Evolutionary conservation across 108 stramenopile genomes (phyloP).

Genomic region (Aurantiochytrium sp.): DNA sequence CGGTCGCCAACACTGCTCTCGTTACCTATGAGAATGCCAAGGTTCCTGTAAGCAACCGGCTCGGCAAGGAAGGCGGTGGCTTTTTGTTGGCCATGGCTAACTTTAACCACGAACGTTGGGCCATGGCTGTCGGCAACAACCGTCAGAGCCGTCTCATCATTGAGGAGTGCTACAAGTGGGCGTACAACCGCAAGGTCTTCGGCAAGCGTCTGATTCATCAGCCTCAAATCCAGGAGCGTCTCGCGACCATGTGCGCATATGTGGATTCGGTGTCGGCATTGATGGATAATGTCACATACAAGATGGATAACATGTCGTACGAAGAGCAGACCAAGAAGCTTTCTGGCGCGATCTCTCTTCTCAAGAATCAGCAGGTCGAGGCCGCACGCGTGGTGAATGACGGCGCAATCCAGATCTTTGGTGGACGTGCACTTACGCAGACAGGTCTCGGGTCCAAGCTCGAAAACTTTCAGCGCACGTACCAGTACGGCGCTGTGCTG

Average conservation of each 20-base stretch:
- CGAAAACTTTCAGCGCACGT: background rate
- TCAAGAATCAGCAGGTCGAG: constrained; percentile 6
- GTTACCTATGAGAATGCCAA: constrained; percentile 9
- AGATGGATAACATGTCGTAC: constrained; percentile 9
- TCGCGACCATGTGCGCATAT: background rate
- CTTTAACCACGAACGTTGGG: constrained; percentile 14
- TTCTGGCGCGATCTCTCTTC: background rate
- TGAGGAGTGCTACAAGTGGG: constrained; percentile 1
- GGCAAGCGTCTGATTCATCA: constrained; percentile 12
- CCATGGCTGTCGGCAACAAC: constrained; percentile 11
- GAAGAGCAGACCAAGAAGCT: background rate
- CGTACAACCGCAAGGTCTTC: constrained; percentile 5
- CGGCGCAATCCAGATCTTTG: constrained; percentile 9
- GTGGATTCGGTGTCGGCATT: background rate
- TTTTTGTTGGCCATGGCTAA: constrained; percentile 24
- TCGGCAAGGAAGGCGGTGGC: constrained; percentile 26
- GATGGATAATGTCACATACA: background rate
- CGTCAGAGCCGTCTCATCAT: background rate
- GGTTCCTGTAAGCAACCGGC: constrained; percentile 21
- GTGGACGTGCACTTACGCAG: background rate
- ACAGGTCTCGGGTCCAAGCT: background rate
- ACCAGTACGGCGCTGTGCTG: background rate
- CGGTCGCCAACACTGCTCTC: background rate
- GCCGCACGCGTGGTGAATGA: background rate
- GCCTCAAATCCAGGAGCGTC: constrained; percentile 1